These are phyloP conservation scores for Sclerotinia minor DNA, from an alignment of 2,329 filamentous ascomycete species.

Conservation along the genomic window DNA sequence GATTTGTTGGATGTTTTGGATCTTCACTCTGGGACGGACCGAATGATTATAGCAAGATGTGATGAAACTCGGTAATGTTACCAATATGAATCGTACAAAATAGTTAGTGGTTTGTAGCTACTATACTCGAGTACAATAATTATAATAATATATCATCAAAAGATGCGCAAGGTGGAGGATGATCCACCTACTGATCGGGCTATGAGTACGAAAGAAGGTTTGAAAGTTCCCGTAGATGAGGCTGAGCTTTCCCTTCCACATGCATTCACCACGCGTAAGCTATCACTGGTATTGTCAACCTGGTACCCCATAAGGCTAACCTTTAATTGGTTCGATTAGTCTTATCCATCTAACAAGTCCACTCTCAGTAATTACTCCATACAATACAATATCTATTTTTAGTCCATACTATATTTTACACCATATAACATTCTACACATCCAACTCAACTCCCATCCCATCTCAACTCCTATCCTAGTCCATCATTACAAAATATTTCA, in stretches of 20 bases:
- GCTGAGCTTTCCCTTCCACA: conserved; percentile 18
- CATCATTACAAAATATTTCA: too few species aligned
- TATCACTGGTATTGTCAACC: too few species aligned
- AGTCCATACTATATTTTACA: too few species aligned
- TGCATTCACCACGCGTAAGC: too few species aligned
- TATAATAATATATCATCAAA: background rate
- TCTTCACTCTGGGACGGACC: conserved; percentile 2
- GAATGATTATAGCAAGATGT: background rate
- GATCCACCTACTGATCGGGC: background rate
- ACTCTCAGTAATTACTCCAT: background rate
- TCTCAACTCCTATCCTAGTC: too few species aligned
- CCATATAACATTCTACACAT: too few species aligned
- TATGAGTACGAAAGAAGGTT: background rate
- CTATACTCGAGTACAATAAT: background rate
- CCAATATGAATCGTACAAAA: background rate
- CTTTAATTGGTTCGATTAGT: conserved; percentile 10
- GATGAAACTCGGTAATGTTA: background rate
- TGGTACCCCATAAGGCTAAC: too few species aligned
- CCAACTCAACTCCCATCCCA: too few species aligned
- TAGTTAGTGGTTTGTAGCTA: background rate
- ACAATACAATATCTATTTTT: too few species aligned
- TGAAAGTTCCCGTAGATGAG: conserved; percentile 12
- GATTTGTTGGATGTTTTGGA: conserved; percentile 1
- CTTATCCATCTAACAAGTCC: too few species aligned
- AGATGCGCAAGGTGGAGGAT: conserved; percentile 7